Evolutionary conservation across 768 basidiomycete species (phyloP).

Genomic region (Ramaria rubella): DNA sequence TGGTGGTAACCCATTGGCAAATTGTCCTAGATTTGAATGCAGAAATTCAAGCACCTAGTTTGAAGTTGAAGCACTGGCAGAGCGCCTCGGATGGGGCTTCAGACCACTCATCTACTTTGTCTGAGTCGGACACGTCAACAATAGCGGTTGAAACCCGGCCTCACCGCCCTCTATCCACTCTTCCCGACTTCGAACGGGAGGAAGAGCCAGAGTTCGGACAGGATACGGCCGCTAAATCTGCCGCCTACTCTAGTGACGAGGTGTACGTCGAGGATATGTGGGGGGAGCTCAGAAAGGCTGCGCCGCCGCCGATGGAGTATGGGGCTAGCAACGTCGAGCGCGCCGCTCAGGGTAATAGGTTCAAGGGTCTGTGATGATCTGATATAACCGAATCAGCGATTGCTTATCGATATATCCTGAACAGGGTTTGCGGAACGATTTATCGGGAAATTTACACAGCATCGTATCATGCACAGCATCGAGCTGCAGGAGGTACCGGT

Average conservation of each 20-base stretch:
- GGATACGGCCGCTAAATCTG: conserved; percentile 5
- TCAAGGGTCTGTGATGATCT: too few species aligned
- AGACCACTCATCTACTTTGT: too few species aligned
- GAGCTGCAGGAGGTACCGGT: neutral
- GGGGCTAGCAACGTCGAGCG: too few species aligned
- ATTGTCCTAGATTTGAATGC: neutral
- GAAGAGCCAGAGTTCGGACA: conserved; percentile 3
- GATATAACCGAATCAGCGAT: too few species aligned
- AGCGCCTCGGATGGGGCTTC: too few species aligned
- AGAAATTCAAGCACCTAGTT: neutral
- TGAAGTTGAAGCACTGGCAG: too few species aligned
- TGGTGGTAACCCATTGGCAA: too few species aligned
- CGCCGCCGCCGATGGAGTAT: neutral
- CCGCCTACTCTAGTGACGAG: conserved; percentile 8
- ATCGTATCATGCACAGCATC: neutral
- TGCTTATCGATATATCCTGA: neutral
- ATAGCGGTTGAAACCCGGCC: too few species aligned
- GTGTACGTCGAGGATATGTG: conserved; percentile 9
- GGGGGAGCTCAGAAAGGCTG: conserved; percentile 7
- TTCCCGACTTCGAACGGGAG: neutral
- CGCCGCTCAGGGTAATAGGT: too few species aligned
- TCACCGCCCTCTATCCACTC: neutral
- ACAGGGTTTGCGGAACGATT: neutral
- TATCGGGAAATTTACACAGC: neutral
- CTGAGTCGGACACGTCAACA: too few species aligned